phyloP scores from a whole-genome alignment of 2,329 filamentous ascomycete genomes.

The Talaromyces sp. region DNA sequence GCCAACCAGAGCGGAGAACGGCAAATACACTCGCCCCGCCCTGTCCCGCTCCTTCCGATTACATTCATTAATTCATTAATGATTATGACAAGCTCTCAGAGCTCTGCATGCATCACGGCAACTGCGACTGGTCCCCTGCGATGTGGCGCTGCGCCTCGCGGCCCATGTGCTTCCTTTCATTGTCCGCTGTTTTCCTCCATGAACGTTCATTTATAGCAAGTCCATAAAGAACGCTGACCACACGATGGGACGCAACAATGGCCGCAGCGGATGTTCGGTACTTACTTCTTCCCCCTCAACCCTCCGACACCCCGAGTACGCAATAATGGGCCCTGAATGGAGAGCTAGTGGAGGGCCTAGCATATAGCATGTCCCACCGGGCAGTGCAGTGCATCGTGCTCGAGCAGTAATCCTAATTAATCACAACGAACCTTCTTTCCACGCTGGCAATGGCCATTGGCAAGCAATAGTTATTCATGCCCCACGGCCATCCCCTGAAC shows the following conservation, averaged over 20 bases:
- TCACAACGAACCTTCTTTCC: no score
- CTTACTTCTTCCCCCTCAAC: background rate
- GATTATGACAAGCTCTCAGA: no score
- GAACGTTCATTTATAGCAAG: no score
- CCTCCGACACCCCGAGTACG: no score
- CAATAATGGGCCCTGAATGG: background rate
- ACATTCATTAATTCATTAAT: no score
- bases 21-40: background rate
- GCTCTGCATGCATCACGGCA: no score
- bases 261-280: background rate
- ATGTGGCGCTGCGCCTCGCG: background rate
- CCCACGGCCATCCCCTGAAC: background rate
- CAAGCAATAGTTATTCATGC: no score
- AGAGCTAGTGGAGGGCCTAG: background rate
- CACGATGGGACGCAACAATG: no score
- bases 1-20: background rate
- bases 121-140: background rate
- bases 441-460: no score
- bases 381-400: background rate
- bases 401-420: background rate
- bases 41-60: background rate
- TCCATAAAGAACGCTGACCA: background rate
- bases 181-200: background rate
- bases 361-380: background rate
- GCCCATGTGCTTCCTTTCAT: background rate